A percentile compares a stretch with the other conserved stretches of the same genome.
phyloP scores from a whole-genome alignment of 257 asterid genomes.

The Petunia axillaris region DNA sequence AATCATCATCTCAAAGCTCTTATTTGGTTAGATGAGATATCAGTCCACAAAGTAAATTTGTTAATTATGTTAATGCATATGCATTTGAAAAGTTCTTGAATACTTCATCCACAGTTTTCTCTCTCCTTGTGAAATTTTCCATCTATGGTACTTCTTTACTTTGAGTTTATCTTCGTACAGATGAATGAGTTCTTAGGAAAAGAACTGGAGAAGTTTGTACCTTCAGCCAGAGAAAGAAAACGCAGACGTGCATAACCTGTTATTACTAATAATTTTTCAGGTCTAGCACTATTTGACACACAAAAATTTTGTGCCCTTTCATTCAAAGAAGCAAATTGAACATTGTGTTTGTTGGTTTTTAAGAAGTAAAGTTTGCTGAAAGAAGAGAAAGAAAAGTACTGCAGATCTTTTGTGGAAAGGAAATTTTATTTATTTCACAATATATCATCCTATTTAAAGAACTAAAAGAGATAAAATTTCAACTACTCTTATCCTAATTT shows the following conservation, averaged over 20 bases:
- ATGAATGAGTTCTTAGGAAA: not conserved
- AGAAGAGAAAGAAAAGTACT: no score
- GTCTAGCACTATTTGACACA: not conserved
- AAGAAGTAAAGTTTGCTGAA: no score
- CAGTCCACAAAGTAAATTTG: conserved; percentile 1
- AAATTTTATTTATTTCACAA: no score
- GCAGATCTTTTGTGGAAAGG: no score
- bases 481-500: no score
- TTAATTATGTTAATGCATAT: not conserved
- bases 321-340: not conserved
- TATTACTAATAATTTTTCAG: not conserved
- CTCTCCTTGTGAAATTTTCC: not conserved
- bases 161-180: not conserved
- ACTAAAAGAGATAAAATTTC: no score
- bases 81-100: not conserved
- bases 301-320: not conserved
- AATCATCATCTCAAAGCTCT: conserved; percentile 43
- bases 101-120: not conserved
- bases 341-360: no score
- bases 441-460: no score
- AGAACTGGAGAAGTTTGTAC: not conserved
- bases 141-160: conserved; percentile 3
- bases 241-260: not conserved
- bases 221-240: conserved; percentile 4
- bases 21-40: not conserved